phyloP scores from a whole-genome alignment of 2,329 filamentous ascomycete species.

The Trichoderma lentiforme region DNA sequence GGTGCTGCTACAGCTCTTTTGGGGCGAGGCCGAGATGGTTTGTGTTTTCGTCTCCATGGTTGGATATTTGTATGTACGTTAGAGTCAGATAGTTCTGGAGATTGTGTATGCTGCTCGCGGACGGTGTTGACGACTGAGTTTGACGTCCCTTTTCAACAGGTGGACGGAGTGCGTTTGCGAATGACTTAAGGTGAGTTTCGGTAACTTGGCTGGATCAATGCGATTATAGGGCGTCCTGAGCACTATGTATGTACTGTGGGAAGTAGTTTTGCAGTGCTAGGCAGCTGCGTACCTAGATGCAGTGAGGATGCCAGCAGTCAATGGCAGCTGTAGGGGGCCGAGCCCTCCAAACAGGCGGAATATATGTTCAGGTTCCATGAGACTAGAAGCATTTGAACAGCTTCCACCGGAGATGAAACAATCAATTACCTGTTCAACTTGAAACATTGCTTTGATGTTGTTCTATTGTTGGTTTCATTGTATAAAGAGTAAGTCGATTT shows the following conservation, averaged over 20 bases:
- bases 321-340: neutral
- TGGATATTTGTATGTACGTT: neutral
- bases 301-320: neutral
- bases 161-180: neutral
- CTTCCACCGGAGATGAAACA: neutral
- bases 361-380: neutral
- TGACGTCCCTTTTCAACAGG: neutral
- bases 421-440: neutral
- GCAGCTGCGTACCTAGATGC: neutral
- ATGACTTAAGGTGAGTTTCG: neutral
- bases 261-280: neutral
- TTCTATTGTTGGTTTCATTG: neutral
- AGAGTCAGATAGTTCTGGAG: rapidly evolving
- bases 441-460: neutral
- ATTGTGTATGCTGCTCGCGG: neutral
- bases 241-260: neutral
- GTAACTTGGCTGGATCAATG: neutral
- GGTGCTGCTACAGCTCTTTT: neutral
- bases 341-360: neutral
- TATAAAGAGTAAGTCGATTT: neutral
- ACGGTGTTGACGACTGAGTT: neutral
- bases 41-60: neutral
- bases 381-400: neutral
- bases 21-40: neutral
- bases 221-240: neutral